phyloP scores from a whole-genome alignment of 768 basidiomycete species.

The Amanita rimosa region DNA sequence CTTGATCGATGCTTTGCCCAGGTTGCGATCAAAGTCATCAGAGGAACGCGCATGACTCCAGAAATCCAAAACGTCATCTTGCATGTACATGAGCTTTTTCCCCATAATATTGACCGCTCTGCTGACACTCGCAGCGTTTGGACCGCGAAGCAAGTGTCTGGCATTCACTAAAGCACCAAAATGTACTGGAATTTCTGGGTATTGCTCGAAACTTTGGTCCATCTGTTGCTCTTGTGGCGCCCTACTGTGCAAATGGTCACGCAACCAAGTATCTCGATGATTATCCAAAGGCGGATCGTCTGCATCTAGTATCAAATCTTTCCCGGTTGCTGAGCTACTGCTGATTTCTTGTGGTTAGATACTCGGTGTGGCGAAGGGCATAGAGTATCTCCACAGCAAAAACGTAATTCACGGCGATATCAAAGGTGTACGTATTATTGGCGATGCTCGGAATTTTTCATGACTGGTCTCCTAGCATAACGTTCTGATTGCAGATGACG shows the following conservation, averaged over 20 bases:
- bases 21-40: slow-evolving; percentile 50
- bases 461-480: slow-evolving; percentile 30
- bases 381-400: slow-evolving; percentile 44
- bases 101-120: neutral
- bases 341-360: neutral
- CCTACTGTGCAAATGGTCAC: slow-evolving; percentile 52
- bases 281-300: slow-evolving; percentile 7
- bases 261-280: slow-evolving; percentile 34
- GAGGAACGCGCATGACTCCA: slow-evolving; percentile 27
- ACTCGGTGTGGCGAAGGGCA: slow-evolving; percentile 35
- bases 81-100: slow-evolving; percentile 23
- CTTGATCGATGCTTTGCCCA: slow-evolving; percentile 10
- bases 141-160: slow-evolving; percentile 46
- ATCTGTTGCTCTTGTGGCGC: slow-evolving; percentile 48
- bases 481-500: slow-evolving; percentile 41
- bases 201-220: slow-evolving; percentile 38
- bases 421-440: slow-evolving; percentile 35
- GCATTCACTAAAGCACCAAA: slow-evolving; percentile 44
- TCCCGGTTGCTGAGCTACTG: slow-evolving; percentile 21
- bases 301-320: slow-evolving; percentile 12
- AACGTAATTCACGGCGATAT: slow-evolving; percentile 51
- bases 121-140: slow-evolving; percentile 29
- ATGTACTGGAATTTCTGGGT: slow-evolving; percentile 44
- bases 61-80: slow-evolving; percentile 39
- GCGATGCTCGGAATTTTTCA: neutral